phyloP scores from a whole-genome alignment of 768 basidiomycete species.

The Tricholoma sp. region DNA sequence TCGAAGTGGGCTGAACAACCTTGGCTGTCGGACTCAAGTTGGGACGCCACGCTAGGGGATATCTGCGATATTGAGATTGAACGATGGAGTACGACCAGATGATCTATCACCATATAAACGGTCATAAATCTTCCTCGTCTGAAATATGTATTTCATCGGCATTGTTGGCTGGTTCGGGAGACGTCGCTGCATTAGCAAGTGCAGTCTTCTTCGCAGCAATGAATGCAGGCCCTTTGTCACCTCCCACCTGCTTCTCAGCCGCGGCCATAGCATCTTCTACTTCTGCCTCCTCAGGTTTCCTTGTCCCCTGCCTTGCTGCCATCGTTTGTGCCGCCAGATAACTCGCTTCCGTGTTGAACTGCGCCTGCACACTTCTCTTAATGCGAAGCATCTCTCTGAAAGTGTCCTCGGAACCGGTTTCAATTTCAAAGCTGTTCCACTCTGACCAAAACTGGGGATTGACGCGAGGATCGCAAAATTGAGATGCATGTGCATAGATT shows the following conservation, averaged over 20 bases:
- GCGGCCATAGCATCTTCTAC: constrained; percentile 83
- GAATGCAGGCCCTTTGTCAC: constrained; percentile 61
- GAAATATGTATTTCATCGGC: constrained; percentile 86
- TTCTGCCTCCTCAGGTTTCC: constrained; percentile 35
- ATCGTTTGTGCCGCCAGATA: constrained; percentile 90
- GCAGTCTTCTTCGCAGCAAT: constrained; percentile 67
- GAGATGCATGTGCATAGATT: constrained; percentile 95
- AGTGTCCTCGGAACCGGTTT: constrained; percentile 97
- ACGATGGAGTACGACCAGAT: constrained; percentile 44
- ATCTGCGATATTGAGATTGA: constrained; percentile 75
- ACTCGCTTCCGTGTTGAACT: constrained; percentile 96
- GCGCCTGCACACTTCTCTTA: constrained; percentile 96
- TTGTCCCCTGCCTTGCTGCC: constrained; percentile 58
- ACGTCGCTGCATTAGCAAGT: constrained; percentile 25
- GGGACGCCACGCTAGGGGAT: constrained; percentile 75
- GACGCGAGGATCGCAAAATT: constrained; percentile 95
- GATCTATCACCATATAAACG: constrained; percentile 10
- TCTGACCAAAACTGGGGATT: constrained; percentile 93
- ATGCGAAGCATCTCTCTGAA: constrained; percentile 95
- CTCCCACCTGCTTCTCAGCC: constrained; percentile 62
- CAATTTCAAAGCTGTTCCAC: constrained; percentile 98
- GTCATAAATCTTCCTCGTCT: constrained; percentile 62
- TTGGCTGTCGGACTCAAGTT: constrained; percentile 59
- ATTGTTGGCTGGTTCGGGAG: constrained; percentile 39
- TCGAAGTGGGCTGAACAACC: constrained; percentile 68